A percentile compares a stretch with the other conserved stretches of the same genome.
phyloP scores from a whole-genome alignment of 2,329 filamentous ascomycete species.

The Raffaelea deltoideospora region DNA sequence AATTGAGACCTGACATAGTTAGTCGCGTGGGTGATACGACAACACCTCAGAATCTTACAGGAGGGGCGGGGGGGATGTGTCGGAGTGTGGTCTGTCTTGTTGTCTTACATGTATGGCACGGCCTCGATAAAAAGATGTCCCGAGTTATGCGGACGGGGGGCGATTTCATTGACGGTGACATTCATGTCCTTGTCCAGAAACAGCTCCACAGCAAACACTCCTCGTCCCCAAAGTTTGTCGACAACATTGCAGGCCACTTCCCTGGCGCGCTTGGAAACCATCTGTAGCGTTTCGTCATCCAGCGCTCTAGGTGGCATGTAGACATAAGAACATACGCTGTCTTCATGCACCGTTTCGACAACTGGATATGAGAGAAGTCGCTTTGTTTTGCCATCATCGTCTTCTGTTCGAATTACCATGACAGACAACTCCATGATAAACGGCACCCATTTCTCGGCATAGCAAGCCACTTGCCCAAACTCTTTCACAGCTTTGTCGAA shows the following conservation, averaged over 20 bases:
- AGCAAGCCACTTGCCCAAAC: constrained; percentile 57
- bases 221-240: constrained; percentile 67
- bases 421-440: constrained; percentile 82
- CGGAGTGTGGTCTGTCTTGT: too few species aligned
- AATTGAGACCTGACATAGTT: constrained; percentile 64
- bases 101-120: constrained; percentile 52
- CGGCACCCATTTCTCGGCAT: constrained; percentile 78
- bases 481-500: constrained; percentile 50
- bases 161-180: constrained; percentile 75
- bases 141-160: constrained; percentile 72
- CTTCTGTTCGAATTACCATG: constrained; percentile 84
- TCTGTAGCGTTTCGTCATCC: too few species aligned
- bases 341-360: constrained; percentile 89
- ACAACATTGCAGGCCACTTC: constrained; percentile 68
- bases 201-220: constrained; percentile 94
- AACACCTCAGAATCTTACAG: too few species aligned
- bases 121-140: constrained; percentile 94
- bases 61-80: too few species aligned
- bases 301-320: constrained; percentile 59
- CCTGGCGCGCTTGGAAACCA: constrained; percentile 57
- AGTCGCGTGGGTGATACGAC: too few species aligned
- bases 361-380: constrained; percentile 61
- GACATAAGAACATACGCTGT: constrained; percentile 87
- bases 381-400: constrained; percentile 35
- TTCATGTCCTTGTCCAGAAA: constrained; percentile 62